Base-by-base conservation (phyloP, 495 filamentous ascomycete genomes). In the Neurospora sp. region DNA sequence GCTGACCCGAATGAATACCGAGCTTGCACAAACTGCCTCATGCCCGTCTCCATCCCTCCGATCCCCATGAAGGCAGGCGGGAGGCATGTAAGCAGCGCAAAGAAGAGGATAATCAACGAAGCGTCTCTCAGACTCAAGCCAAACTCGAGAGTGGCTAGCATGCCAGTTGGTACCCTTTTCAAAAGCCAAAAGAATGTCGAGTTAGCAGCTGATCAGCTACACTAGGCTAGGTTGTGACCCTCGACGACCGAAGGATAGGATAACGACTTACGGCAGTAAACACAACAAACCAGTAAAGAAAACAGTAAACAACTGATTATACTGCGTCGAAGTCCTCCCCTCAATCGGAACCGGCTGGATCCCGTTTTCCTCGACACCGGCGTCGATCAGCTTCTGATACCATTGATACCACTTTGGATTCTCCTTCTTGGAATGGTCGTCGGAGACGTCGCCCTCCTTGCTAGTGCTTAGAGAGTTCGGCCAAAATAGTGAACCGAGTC, bases 81-180 rank as follows among this genome's bases (percentile, higher is more conserved):
- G 37, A 87, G 75, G 3, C 83, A 84, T 40, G 82, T 85, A 16
- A 88, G 78, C 69, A 88, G 76, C 61, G 82, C 82, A 70, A 88
- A 88, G 79, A 89, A 89, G 18, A 89, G 70, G 70, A 89, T 89
- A 71, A 87, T 83, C 37, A 89, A 77, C 9, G 84, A 84, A 1
- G 85, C 79, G 74, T 89, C 87, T 46, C 87, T 78, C n/a, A 89
- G 79, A 42, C 81, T 81, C 79, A 89, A 76, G 31, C 83, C 84
- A 72, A 85, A 88, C 18, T 81, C 75, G 0, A 86, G 82, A 4
- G 84, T 87, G 10, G 85, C 87, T 37, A 87, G 77, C 78, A 87
- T 83, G 27, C 86, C 86, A 20, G 85, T 87, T n/a, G 85, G 85
- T 41, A 88, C 80, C 0, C 85, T 87, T 37, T 37, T 9, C 10